Percentiles rank a stretch among this genome's conserved stretches.
Conservation (phyloP, 2,329 filamentous ascomycete genomes). For the Talaromyces sp. region DNA sequence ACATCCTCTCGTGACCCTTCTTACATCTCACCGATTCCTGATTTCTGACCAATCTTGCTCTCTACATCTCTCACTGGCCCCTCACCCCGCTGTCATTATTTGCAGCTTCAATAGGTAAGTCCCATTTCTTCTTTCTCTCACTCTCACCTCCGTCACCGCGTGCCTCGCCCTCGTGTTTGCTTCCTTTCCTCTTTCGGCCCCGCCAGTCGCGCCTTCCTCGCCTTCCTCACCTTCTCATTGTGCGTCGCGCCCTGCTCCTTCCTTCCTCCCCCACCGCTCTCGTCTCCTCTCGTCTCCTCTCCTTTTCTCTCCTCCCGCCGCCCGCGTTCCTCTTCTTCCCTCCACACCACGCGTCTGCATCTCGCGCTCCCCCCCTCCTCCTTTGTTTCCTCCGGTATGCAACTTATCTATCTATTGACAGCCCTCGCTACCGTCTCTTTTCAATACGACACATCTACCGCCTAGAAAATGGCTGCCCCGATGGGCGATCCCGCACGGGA, state of each 20-base stretch:
- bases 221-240: not conserved
- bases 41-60: not conserved
- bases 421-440: not conserved
- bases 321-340: not conserved
- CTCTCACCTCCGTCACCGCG: not conserved
- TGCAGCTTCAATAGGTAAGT: not conserved
- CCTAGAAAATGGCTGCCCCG: not conserved
- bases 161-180: not conserved
- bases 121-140: not conserved
- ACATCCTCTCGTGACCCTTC: not conserved
- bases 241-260: not conserved
- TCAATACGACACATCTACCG: not conserved
- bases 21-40: not conserved
- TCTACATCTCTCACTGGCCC: not conserved
- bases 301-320: not conserved
- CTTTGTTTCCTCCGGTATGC: not conserved
- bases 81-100: not conserved
- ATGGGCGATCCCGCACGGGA: constrained; percentile 8
- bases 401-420: not conserved
- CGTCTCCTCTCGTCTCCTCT: not conserved
- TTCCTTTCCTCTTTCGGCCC: not conserved
- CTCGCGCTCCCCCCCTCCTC: not conserved
- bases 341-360: not conserved
- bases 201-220: not conserved
- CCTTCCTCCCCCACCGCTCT: too few species aligned